Evolutionary conservation across 106 monocot species (phyloP).

Genomic region (Hemerocallis citrina): DNA sequence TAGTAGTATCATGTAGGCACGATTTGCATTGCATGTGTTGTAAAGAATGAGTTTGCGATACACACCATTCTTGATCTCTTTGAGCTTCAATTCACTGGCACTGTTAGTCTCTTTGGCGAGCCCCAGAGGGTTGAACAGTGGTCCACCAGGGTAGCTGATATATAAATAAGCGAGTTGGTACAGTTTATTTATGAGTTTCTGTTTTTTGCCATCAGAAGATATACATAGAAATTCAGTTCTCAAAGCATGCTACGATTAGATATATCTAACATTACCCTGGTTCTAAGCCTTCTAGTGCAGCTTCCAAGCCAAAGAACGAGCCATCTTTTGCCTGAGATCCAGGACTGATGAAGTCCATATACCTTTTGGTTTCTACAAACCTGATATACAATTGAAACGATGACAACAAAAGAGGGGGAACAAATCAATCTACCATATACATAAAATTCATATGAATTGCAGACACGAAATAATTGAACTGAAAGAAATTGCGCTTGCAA

Average conservation of each 20-base stretch:
- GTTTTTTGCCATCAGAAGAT: too few species aligned
- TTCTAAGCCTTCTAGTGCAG: constrained; percentile 60
- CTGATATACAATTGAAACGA: constrained; percentile 9
- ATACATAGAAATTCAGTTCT: neutral
- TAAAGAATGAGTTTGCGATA: neutral
- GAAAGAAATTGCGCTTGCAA: neutral
- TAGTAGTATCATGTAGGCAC: too few species aligned
- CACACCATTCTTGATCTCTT: constrained; percentile 88
- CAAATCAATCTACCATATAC: neutral
- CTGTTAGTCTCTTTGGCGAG: constrained; percentile 51
- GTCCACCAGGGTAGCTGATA: constrained; percentile 72
- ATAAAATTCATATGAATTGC: too few species aligned
- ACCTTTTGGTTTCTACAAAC: constrained; percentile 83
- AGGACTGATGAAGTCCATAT: constrained; percentile 78
- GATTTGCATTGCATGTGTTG: neutral
- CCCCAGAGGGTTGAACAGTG: constrained; percentile 75
- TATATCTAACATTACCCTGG: constrained; percentile 44
- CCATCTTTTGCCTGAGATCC: constrained; percentile 86
- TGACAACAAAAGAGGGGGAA: neutral
- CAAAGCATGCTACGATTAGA: neutral
- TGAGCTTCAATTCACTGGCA: constrained; percentile 63
- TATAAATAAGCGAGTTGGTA: too few species aligned
- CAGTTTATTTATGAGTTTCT: too few species aligned
- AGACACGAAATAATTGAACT: neutral
- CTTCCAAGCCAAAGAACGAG: constrained; percentile 78